phyloP scores from a whole-genome alignment of 192 early-diverging fungal genomes.

The Lunasporangiospora selenospora region DNA sequence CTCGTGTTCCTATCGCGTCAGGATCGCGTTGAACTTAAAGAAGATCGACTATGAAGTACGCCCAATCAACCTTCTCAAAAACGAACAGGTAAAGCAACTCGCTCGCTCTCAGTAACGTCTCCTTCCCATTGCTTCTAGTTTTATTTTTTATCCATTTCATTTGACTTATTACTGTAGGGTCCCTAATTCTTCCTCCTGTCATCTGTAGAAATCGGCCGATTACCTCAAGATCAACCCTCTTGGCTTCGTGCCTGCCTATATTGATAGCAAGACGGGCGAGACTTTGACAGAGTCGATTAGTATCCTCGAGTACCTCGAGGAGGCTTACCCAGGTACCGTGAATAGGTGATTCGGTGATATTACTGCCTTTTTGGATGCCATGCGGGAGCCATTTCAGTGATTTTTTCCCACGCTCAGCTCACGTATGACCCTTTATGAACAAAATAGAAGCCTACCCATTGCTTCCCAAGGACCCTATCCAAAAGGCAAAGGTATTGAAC shows the following conservation, averaged over 20 bases:
- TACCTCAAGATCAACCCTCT: conserved; percentile 73
- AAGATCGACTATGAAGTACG: conserved; percentile 69
- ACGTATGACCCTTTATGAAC: not conserved
- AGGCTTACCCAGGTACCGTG: conserved; percentile 61
- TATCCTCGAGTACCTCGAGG: conserved; percentile 92
- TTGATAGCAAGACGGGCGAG: conserved; percentile 60
- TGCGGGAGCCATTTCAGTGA: not conserved
- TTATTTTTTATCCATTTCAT: not conserved
- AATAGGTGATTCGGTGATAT: too few relatives aligned
- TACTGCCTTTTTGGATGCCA: not conserved
- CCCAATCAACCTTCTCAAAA: conserved; percentile 74
- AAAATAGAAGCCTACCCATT: conserved; percentile 54
- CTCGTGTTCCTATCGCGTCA: conserved; percentile 76
- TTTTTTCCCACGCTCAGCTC: not conserved
- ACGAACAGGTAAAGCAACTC: conserved; percentile 69
- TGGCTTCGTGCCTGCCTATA: conserved; percentile 71
- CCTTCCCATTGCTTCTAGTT: not conserved
- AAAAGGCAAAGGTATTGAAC: conserved; percentile 70
- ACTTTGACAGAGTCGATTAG: conserved; percentile 73
- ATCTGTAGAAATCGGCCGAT: conserved; percentile 51
- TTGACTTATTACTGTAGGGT: not conserved
- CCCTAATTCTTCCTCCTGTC: not conserved
- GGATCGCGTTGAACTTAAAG: conserved; percentile 81
- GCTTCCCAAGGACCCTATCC: conserved; percentile 73
- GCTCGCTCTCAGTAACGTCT: not conserved